phyloP scores from a whole-genome alignment of 2,329 filamentous ascomycete species.

The Teratosphaeria destructans region DNA sequence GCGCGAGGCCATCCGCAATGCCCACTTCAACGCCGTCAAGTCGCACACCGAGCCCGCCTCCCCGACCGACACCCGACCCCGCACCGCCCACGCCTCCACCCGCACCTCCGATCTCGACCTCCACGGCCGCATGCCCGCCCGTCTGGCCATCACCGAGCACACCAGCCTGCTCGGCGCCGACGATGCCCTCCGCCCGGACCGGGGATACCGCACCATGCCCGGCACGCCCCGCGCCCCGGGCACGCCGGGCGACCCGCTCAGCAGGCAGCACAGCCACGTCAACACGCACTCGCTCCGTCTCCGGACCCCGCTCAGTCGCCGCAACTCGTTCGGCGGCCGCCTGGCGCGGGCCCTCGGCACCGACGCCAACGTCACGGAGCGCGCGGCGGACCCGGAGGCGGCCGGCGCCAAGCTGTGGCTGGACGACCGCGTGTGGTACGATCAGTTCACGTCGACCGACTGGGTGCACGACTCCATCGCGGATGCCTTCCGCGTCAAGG shows the following conservation, averaged over 20 bases:
- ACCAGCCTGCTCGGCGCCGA: constrained; percentile 36
- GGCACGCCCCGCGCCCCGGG: constrained; percentile 10
- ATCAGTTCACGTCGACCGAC: constrained; percentile 94
- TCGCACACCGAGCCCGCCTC: constrained; percentile 25
- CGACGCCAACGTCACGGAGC: constrained; percentile 9
- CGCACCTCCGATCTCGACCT: constrained; percentile 27
- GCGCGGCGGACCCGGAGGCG: constrained; percentile 42
- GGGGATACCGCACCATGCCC: constrained; percentile 14
- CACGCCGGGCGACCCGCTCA: constrained; percentile 17
- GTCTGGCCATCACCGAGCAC: constrained; percentile 32
- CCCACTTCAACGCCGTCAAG: constrained; percentile 23
- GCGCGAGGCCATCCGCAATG: constrained; percentile 22
- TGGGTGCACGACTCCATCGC: constrained; percentile 98
- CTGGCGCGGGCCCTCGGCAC: constrained; percentile 17
- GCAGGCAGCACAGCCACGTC: constrained; percentile 25
- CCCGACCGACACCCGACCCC: constrained; percentile 13
- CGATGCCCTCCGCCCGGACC: constrained; percentile 15
- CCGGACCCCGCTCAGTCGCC: constrained; percentile 35
- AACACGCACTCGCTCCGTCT: constrained; percentile 7
- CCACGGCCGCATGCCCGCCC: constrained; percentile 18
- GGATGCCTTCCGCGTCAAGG: constrained; percentile 81
- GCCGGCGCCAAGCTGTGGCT: constrained; percentile 57
- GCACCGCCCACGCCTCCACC: constrained; percentile 8
- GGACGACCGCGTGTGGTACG: constrained; percentile 93
- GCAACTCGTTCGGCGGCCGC: constrained; percentile 34